Conservation (phyloP, 169 alveolate genomes). For the Eimeria nieschulzi region DNA sequence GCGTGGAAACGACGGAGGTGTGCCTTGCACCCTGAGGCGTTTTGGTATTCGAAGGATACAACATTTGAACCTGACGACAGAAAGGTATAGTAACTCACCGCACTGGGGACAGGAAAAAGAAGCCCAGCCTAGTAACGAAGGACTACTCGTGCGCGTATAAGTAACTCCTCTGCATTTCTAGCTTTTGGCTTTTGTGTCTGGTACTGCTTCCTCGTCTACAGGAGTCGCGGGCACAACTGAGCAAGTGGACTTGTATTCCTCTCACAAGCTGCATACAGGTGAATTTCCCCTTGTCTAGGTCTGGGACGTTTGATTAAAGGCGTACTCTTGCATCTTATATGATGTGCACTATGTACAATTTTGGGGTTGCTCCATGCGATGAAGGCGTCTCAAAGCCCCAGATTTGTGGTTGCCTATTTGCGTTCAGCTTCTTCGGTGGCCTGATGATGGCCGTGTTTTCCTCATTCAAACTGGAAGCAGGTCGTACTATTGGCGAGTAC, state of each 20-base stretch:
- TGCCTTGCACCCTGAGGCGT: slow-evolving; percentile 4
- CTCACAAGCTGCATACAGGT: slow-evolving; percentile 13
- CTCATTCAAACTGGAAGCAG: slow-evolving; percentile 6
- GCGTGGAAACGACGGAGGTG: not conserved
- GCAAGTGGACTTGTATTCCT: slow-evolving; percentile 27
- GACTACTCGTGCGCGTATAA: no score
- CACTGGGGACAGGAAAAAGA: no score
- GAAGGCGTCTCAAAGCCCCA: not conserved
- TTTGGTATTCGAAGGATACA: slow-evolving; percentile 7
- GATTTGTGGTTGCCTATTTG: not conserved
- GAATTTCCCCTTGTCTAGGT: not conserved
- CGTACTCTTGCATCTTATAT: not conserved
- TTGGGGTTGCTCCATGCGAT: not conserved
- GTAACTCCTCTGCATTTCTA: no score
- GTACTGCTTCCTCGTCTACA: not conserved
- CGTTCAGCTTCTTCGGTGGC: not conserved
- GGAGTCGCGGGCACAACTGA: not conserved
- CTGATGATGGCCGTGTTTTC: not conserved
- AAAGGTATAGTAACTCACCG: no score
- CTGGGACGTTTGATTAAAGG: not conserved
- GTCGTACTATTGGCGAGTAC: slow-evolving; percentile 24
- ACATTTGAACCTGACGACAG: not conserved
- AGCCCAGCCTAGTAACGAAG: no score
- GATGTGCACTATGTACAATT: no score
- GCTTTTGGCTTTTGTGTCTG: no score